phyloP scores from a whole-genome alignment of 75 land plant genomes.

The Larix kaempferi region DNA sequence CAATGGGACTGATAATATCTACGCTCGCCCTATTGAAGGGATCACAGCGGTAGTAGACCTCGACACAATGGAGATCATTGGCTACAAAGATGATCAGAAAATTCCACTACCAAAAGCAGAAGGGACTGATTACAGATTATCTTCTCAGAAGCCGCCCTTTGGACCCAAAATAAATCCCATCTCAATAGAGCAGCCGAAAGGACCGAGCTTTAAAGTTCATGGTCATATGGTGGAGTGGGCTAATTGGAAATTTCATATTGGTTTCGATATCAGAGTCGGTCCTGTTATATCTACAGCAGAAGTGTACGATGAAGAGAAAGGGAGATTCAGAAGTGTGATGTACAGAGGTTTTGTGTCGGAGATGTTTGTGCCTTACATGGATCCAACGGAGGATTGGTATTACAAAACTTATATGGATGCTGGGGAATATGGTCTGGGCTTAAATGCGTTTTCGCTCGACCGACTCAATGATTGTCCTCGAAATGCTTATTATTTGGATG shows the following conservation, averaged over 20 bases:
- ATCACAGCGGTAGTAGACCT: constrained; percentile 43
- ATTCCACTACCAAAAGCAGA: constrained; percentile 1
- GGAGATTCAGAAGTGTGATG: constrained; percentile 36
- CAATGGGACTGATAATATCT: constrained; percentile 44
- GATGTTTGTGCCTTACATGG: constrained; percentile 70
- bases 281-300: constrained; percentile 44
- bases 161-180: constrained; percentile 22
- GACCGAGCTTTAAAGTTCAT: constrained; percentile 19
- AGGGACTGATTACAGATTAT: constrained; percentile 31
- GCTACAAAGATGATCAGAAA: neutral
- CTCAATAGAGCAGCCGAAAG: constrained; percentile 22
- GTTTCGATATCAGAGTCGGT: constrained; percentile 42
- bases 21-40: constrained; percentile 66
- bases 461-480: constrained; percentile 55
- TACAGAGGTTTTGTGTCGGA: constrained; percentile 25
- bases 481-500: constrained; percentile 46
- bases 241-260: constrained; percentile 60
- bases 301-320: constrained; percentile 29
- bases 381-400: constrained; percentile 62
- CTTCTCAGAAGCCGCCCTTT: constrained; percentile 1
- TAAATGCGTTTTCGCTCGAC: constrained; percentile 29
- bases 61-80: constrained; percentile 28
- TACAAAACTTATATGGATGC: constrained; percentile 44
- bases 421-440: constrained; percentile 58
- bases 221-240: constrained; percentile 62